Percentiles rank a stretch among this genome's conserved stretches.
phyloP scores from a whole-genome alignment of 2,329 filamentous ascomycete species.

The Trichoderma simmonsii region DNA sequence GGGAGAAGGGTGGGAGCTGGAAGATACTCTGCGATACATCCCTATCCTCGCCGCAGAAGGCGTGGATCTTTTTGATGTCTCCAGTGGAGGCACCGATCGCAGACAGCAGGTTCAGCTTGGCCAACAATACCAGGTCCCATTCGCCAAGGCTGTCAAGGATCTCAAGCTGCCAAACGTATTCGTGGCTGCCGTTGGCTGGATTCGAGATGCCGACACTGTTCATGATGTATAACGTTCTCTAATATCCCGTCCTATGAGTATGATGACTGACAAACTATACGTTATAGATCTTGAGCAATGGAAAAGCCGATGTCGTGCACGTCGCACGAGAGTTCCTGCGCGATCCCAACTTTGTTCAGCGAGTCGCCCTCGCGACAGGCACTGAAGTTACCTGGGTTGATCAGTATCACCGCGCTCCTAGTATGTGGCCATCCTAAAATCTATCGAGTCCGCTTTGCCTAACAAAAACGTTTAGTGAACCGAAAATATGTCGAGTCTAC shows the following conservation, averaged over 20 bases:
- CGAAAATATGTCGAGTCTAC: neutral
- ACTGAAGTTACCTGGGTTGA: neutral
- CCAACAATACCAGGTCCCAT: neutral
- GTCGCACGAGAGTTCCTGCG: neutral
- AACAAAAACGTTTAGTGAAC: neutral
- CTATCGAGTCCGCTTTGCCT: neutral
- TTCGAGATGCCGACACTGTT: neutral
- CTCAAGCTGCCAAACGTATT: neutral
- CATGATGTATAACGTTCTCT: neutral
- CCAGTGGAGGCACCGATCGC: neutral
- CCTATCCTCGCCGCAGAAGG: neutral
- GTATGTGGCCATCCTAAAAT: neutral
- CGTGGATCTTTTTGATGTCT: neutral
- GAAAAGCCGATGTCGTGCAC: neutral
- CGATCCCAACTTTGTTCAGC: neutral
- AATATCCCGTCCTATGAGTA: neutral
- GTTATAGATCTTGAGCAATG: neutral
- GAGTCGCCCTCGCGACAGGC: neutral
- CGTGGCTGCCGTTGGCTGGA: neutral
- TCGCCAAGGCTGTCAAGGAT: neutral
- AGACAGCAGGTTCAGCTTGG: neutral
- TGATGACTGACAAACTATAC: neutral
- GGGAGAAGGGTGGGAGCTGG: neutral
- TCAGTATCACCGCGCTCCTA: neutral
- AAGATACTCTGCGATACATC: neutral